A percentile compares a stretch with the other conserved stretches of the same genome.
These are phyloP conservation scores for Fusarium phyllophilum DNA, from an alignment of 2,329 filamentous ascomycete species.

Conservation along the genomic window DNA sequence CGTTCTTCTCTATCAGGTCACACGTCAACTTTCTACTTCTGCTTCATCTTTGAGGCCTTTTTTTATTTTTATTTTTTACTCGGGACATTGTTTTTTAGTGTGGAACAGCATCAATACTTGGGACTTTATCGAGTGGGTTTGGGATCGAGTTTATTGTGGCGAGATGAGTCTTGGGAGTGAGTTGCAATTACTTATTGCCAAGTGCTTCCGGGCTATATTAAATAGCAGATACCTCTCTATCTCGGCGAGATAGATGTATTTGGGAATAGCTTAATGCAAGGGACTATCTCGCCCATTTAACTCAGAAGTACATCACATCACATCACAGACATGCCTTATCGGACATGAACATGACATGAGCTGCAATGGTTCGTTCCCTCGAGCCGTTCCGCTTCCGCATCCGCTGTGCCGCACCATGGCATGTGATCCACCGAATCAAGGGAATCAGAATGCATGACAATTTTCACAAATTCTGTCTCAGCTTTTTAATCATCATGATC, in stretches of 20 bases:
- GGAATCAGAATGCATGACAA: constrained; percentile 10
- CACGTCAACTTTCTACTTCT: not conserved
- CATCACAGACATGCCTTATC: not conserved
- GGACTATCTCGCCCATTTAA: constrained; percentile 2
- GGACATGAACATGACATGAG: not conserved
- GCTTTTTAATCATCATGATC: not conserved
- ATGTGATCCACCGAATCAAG: not conserved
- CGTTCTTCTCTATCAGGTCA: constrained; percentile 21
- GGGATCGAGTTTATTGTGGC: not conserved
- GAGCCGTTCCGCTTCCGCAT: constrained; percentile 23
- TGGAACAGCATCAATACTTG: constrained; percentile 17
- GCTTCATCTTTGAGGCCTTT: not conserved
- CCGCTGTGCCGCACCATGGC: constrained; percentile 23
- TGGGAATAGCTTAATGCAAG: not conserved
- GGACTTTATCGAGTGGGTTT: not conserved
- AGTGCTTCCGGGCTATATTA: not conserved
- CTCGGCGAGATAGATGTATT: not conserved
- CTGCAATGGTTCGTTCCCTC: constrained; percentile 3
- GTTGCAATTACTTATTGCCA: not conserved
- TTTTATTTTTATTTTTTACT: not conserved
- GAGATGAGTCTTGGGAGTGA: not conserved
- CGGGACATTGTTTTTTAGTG: not conserved
- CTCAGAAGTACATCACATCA: not conserved
- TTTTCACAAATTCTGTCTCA: not conserved
- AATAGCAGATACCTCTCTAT: not conserved